phyloP scores from a whole-genome alignment of 768 basidiomycete genomes.

The Lactarius indigo region DNA sequence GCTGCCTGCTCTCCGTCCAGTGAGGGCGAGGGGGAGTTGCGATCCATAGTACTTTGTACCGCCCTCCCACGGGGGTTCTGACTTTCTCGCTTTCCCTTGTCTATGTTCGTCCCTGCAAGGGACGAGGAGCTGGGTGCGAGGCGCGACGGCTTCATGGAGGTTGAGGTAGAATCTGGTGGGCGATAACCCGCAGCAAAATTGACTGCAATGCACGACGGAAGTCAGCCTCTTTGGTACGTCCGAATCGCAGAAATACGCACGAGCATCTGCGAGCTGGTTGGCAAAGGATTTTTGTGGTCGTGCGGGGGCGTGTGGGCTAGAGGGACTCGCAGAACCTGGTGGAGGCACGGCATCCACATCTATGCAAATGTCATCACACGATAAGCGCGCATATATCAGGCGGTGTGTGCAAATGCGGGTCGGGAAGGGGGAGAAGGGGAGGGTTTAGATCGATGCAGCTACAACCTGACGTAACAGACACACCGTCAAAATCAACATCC shows the following conservation, averaged over 20 bases:
- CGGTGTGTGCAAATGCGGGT: not conserved
- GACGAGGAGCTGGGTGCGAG: not conserved
- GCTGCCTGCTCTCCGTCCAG: too few relatives aligned
- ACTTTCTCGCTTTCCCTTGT: not conserved
- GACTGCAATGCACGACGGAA: not conserved
- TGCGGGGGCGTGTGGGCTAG: not conserved
- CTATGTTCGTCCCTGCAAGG: not conserved
- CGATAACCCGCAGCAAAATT: not conserved
- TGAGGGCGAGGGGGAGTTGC: not conserved
- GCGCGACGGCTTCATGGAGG: not conserved
- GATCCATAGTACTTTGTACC: not conserved
- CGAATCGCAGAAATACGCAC: not conserved
- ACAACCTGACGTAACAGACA: not conserved
- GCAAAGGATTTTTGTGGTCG: not conserved
- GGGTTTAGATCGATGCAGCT: not conserved
- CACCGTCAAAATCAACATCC: not conserved
- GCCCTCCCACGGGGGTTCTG: not conserved
- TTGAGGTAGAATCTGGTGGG: not conserved
- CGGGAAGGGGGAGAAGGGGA: not conserved
- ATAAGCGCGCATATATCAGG: not conserved
- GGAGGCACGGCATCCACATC: not conserved
- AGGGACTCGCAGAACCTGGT: not conserved
- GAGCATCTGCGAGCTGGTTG: conserved; percentile 9
- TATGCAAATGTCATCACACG: not conserved
- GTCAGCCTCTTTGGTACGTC: not conserved